Evolutionary conservation across 352 stramenopile species (phyloP).

Genomic region (Salisapilia sapeloensis): DNA sequence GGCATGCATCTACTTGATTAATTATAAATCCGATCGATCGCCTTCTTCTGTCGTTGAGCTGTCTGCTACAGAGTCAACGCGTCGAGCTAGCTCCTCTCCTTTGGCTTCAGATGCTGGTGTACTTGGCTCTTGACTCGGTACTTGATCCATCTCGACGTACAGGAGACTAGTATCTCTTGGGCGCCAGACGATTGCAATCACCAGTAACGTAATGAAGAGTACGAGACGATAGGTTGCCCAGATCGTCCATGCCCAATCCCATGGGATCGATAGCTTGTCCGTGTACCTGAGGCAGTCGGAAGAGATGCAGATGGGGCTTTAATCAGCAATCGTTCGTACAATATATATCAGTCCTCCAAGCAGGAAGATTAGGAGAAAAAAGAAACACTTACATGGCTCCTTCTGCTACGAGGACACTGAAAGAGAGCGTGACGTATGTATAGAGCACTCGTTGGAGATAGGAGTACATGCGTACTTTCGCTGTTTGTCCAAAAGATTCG

Average conservation of each 20-base stretch:
- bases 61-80: slow-evolving; percentile 32
- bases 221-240: slow-evolving; percentile 61
- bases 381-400: slow-evolving; percentile 42
- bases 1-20: too few relatives aligned
- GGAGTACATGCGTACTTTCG: slow-evolving; percentile 65
- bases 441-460: slow-evolving; percentile 32
- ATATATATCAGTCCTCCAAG: too few relatives aligned
- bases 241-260: slow-evolving; percentile 62
- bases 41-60: slow-evolving; percentile 8
- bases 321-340: too few relatives aligned
- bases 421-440: slow-evolving; percentile 45
- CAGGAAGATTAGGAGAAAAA: background rate
- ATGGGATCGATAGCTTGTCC: slow-evolving; percentile 29
- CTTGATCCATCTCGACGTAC: slow-evolving; percentile 67
- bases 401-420: slow-evolving; percentile 60
- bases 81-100: slow-evolving; percentile 35
- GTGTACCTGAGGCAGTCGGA: slow-evolving; percentile 36
- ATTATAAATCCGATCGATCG: too few relatives aligned
- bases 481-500: slow-evolving; percentile 55
- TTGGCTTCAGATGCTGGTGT: slow-evolving; percentile 22
- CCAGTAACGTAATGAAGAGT: slow-evolving; percentile 42
- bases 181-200: slow-evolving; percentile 60
- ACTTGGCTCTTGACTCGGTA: slow-evolving; percentile 43
- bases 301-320: background rate
- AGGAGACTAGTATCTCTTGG: slow-evolving; percentile 40